A percentile compares a stretch with the other conserved stretches of the same genome.
Evolutionary conservation across 2,329 filamentous ascomycete genomes (phyloP).

Genomic region (Cryphonectria carpinicola): DNA sequence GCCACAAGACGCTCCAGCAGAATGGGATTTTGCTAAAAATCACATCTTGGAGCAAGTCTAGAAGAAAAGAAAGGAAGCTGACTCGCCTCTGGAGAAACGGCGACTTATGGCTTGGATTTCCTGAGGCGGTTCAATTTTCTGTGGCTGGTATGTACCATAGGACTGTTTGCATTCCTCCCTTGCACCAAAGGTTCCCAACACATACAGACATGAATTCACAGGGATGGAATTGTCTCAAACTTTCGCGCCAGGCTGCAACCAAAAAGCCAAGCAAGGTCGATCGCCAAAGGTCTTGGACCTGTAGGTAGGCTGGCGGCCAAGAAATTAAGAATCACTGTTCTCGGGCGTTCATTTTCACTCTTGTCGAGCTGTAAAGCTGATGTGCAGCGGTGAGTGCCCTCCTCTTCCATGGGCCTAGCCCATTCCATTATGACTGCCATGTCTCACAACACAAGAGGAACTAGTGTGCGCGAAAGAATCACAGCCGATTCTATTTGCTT

Average conservation of each 20-base stretch:
- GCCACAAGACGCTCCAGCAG: not conserved
- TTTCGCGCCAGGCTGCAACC: not conserved
- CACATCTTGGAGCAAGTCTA: not conserved
- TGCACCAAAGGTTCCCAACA: not conserved
- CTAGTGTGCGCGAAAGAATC: not conserved
- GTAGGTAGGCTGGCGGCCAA: not conserved
- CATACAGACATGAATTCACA: not conserved
- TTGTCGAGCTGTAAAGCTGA: not conserved
- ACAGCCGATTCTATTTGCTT: conserved; percentile 35
- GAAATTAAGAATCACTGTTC: not conserved
- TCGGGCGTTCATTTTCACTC: not conserved
- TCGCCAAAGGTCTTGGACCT: not conserved
- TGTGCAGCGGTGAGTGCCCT: not conserved
- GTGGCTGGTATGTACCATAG: not conserved
- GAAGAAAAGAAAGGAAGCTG: not conserved
- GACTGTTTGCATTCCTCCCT: not conserved
- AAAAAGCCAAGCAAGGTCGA: not conserved
- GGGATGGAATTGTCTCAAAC: not conserved
- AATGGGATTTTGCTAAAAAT: not conserved
- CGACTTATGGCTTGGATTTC: not conserved
- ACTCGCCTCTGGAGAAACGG: not conserved
- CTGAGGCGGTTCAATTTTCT: not conserved
- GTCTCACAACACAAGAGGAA: not conserved
- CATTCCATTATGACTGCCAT: not conserved
- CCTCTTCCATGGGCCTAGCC: not conserved